Evolutionary conservation across 2,329 filamentous ascomycete species (phyloP).

Genomic region (Purpureocillium lavendulum): DNA sequence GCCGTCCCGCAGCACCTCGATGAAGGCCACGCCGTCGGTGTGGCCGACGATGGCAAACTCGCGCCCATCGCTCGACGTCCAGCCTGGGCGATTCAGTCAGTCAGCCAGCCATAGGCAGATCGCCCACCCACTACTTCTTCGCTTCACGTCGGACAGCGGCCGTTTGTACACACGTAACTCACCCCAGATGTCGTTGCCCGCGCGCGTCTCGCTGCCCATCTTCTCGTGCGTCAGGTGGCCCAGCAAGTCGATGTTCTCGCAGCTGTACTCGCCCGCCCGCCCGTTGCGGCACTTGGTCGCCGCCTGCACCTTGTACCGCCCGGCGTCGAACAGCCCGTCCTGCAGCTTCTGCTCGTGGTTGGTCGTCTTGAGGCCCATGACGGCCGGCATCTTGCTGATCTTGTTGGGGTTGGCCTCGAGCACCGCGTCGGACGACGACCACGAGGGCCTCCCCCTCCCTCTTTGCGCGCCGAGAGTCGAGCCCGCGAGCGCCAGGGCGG

Average conservation of each 20-base stretch:
- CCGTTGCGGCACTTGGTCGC: slow-evolving; percentile 17
- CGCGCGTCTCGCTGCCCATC: slow-evolving; percentile 22
- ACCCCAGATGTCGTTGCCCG: slow-evolving; percentile 26
- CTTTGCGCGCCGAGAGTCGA: too few relatives aligned
- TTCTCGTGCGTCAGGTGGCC: slow-evolving; percentile 27
- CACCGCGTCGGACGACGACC: too few relatives aligned
- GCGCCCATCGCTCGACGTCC: slow-evolving; percentile 20
- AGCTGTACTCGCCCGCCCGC: slow-evolving; percentile 22
- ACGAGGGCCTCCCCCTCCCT: too few relatives aligned
- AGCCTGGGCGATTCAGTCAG: too few relatives aligned
- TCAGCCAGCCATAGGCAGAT: too few relatives aligned
- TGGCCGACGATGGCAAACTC: slow-evolving; percentile 38
- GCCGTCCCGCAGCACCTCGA: slow-evolving; percentile 32
- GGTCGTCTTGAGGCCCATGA: slow-evolving; percentile 1
- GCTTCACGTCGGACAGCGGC: too few relatives aligned
- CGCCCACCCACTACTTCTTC: too few relatives aligned
- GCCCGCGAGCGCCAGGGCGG: too few relatives aligned
- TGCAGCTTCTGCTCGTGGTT: neutral
- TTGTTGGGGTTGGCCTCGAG: too few relatives aligned
- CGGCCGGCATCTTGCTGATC: neutral
- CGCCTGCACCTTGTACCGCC: slow-evolving; percentile 6
- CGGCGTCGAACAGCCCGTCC: slow-evolving; percentile 5
- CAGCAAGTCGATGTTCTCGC: slow-evolving; percentile 25
- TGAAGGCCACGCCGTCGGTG: slow-evolving; percentile 37
- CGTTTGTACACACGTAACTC: too few relatives aligned